Percentiles rank a stretch among this genome's conserved stretches.
Conservation (phyloP, 306 rosid species). For the Trifolium subterraneum region DNA sequence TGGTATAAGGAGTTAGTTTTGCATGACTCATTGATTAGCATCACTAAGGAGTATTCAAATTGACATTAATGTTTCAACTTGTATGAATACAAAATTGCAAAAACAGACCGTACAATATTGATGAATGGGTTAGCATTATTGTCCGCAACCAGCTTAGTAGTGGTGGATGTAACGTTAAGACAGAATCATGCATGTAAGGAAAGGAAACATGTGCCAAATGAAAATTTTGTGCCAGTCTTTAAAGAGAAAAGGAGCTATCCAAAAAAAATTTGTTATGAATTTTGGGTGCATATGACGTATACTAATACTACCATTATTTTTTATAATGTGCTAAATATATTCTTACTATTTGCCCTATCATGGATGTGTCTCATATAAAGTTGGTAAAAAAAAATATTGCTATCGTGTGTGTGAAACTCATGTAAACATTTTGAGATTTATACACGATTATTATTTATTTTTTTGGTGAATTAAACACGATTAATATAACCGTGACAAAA, state of each 20-base stretch:
- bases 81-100: neutral
- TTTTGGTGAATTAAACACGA: no score
- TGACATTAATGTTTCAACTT: conserved; percentile 6
- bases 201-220: conserved; percentile 48
- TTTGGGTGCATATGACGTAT: conserved; percentile 40
- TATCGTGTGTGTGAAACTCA: no score
- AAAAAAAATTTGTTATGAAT: conserved; percentile 36
- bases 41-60: conserved; percentile 37
- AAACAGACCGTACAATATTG: conserved; percentile 27
- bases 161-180: conserved; percentile 49
- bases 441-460: no score
- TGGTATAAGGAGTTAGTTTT: conserved; percentile 43
- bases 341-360: neutral
- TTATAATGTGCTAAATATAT: neutral
- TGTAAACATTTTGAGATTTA: no score
- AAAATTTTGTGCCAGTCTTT: conserved; percentile 37
- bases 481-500: no score
- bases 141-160: conserved; percentile 45
- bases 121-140: conserved; percentile 50
- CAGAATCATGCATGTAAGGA: conserved; percentile 6
- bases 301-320: neutral
- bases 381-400: neutral
- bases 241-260: conserved; percentile 37
- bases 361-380: neutral
- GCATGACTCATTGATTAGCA: conserved; percentile 36